Evolutionary conservation across 352 stramenopile species (phyloP).

Genomic region (Halophytophthora batemanensis): DNA sequence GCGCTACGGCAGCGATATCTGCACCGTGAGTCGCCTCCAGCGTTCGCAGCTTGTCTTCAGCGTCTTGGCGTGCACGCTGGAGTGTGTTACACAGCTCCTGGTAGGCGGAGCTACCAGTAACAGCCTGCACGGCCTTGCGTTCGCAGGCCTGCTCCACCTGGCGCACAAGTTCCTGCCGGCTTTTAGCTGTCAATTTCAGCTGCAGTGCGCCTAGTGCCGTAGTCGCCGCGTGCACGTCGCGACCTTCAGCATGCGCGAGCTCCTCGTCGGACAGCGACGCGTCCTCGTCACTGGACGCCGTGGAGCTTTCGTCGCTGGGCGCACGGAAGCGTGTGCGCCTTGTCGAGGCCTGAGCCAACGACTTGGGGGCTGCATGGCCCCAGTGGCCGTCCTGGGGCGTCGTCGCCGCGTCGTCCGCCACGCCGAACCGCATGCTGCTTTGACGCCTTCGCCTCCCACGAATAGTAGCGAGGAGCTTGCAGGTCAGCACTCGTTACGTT

Average conservation of each 20-base stretch:
- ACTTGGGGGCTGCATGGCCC: conserved; percentile 4
- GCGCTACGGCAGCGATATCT: conserved; percentile 22
- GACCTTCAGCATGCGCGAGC: conserved; percentile 5
- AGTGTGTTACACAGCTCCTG: conserved; percentile 57
- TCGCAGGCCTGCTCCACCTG: conserved; percentile 66
- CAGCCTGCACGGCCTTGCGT: conserved; percentile 45
- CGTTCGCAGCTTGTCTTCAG: conserved; percentile 38
- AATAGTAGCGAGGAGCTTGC: not conserved
- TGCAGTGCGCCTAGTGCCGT: conserved; percentile 20
- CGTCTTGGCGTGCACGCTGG: conserved; percentile 48
- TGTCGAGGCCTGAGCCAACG: not conserved
- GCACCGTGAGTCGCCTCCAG: conserved; percentile 11
- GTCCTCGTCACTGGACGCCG: conserved; percentile 47
- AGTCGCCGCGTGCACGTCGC: conserved; percentile 8
- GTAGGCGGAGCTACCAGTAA: conserved; percentile 57
- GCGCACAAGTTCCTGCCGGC: conserved; percentile 55
- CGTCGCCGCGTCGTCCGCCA: conserved; percentile 29
- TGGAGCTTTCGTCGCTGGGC: conserved; percentile 42
- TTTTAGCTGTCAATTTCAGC: conserved; percentile 25
- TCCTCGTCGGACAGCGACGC: conserved; percentile 14
- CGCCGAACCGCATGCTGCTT: conserved; percentile 47
- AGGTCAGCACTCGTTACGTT: not conserved
- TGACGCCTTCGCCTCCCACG: conserved; percentile 1
- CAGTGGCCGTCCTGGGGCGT: too few relatives aligned
- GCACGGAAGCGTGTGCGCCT: conserved; percentile 33